Conservation (phyloP, 1,284 basidiomycete species). For the Ceratobasidium sp. region DNA sequence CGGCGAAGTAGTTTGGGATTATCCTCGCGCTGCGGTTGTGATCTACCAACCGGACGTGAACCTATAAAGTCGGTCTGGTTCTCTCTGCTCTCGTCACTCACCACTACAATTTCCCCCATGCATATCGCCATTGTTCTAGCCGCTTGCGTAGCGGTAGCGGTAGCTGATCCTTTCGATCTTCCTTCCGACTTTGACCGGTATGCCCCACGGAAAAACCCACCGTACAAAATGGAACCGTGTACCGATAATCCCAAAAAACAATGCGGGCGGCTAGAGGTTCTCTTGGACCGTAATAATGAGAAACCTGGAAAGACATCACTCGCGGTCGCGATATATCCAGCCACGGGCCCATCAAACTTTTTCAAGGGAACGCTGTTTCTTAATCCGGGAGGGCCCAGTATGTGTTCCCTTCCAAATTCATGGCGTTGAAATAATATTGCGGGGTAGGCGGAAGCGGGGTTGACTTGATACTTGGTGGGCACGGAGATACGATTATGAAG, state of each 20-base stretch:
- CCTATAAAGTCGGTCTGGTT: too few species aligned
- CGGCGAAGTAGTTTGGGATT: too few species aligned
- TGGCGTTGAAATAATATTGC: background rate
- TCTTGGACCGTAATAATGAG: conserved; percentile 32
- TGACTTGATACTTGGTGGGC: background rate
- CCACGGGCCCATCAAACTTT: conserved; percentile 5
- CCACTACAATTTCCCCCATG: too few species aligned
- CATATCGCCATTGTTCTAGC: too few species aligned
- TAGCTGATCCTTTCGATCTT: too few species aligned
- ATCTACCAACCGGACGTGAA: too few species aligned
- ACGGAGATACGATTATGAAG: background rate
- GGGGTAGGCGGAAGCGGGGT: background rate
- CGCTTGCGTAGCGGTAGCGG: too few species aligned
- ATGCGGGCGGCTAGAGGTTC: conserved; percentile 43
- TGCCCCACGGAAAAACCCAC: too few species aligned
- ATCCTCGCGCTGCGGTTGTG: too few species aligned
- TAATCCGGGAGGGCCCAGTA: conserved; percentile 43
- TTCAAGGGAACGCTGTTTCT: conserved; percentile 39
- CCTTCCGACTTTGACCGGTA: too few species aligned
- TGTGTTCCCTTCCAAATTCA: background rate
- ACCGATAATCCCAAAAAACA: background rate
- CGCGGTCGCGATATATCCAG: conserved; percentile 13
- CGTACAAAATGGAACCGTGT: too few species aligned
- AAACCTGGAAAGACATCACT: conserved; percentile 41
- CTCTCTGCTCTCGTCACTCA: too few species aligned